Evolutionary conservation across 441 rosid genomes (phyloP), one percentile per base, ranked within the genome.

Genomic region (Sinapis alba): DNA sequence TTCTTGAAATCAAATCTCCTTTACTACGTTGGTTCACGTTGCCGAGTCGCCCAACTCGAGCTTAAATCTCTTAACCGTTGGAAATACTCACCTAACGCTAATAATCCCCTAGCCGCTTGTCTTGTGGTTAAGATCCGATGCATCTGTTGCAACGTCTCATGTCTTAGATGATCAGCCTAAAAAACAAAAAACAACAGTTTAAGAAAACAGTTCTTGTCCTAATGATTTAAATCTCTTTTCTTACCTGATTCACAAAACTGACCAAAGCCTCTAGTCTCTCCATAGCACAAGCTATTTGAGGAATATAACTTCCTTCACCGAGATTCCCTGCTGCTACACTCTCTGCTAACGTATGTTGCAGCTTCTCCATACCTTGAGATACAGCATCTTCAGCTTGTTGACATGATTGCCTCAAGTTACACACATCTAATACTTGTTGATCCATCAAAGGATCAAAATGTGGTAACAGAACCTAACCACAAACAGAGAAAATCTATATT

Each of bases 301-400:
- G 89, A 47, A 72, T 68, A 73, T 75, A 86, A 78, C 81, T 84
- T 47, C 86, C 90, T 77, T 86, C 89, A 7, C 88, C 86, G 18
- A 86, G 81, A 65, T 71, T 88, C 66, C 88, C 90, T 23, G 75
- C 84, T 2, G 95, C 97, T 24, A 93, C 83, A 21, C 87, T 83
- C 47, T 84, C 89, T 54, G 92, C 80, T 20, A 95, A 83, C 15
- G 85, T 87, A 60, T 84, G 89, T 74, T 87, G 96, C 81, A 95
- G 85, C 71, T 82, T 89, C 12, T 88, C 99, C 95, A 95, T 83
- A 27, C 98, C 99, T 79, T 91, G 97, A 1, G 99, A 84, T 50
- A 95, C 89, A 36, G 99, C 98, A 60, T 95, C 98, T 87, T 95
- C 99, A 1, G 93, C 98, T 80, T 95, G 98, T 68, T 93, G 95